These are phyloP conservation scores for Citrus unshiu DNA, from an alignment of 345 rosid genomes.

Conservation along the genomic window DNA sequence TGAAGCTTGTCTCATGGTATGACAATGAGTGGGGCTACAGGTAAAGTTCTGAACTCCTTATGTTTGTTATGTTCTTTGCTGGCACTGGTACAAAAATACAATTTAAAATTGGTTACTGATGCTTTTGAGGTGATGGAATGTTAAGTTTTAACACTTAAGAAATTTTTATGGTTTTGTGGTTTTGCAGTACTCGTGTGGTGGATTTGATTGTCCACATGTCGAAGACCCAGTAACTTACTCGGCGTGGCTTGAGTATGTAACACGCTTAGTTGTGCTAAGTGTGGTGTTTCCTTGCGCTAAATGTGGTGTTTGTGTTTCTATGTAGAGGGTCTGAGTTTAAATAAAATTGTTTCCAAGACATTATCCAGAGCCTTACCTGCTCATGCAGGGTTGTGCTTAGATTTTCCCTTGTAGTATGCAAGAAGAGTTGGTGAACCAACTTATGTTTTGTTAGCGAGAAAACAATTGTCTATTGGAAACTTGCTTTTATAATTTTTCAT, in stretches of 20 bases:
- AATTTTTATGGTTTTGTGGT: not conserved
- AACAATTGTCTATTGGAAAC: not conserved
- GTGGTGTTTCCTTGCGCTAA: not conserved
- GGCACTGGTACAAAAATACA: not conserved
- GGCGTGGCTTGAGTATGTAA: too few species aligned
- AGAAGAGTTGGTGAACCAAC: not conserved
- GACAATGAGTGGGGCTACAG: conserved; percentile 90
- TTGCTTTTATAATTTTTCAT: not conserved
- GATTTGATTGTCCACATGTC: conserved; percentile 58
- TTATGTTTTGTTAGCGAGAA: not conserved
- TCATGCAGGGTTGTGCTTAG: not conserved
- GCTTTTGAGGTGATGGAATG: not conserved
- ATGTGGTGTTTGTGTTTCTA: not conserved
- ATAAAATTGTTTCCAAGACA: conserved; percentile 2
- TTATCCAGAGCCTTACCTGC: not conserved
- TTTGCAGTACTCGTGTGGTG: conserved; percentile 58
- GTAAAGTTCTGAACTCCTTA: conserved; percentile 12
- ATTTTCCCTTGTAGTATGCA: not conserved
- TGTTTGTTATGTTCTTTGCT: too few species aligned
- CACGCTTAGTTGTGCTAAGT: too few species aligned
- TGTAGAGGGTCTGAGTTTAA: conserved; percentile 5
- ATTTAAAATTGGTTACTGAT: too few species aligned
- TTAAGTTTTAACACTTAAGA: not conserved
- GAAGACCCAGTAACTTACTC: conserved; percentile 14
- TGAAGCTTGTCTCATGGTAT: conserved; percentile 66